phyloP scores from a whole-genome alignment of 2,329 filamentous ascomycete species.

The Fusarium devonianum region DNA sequence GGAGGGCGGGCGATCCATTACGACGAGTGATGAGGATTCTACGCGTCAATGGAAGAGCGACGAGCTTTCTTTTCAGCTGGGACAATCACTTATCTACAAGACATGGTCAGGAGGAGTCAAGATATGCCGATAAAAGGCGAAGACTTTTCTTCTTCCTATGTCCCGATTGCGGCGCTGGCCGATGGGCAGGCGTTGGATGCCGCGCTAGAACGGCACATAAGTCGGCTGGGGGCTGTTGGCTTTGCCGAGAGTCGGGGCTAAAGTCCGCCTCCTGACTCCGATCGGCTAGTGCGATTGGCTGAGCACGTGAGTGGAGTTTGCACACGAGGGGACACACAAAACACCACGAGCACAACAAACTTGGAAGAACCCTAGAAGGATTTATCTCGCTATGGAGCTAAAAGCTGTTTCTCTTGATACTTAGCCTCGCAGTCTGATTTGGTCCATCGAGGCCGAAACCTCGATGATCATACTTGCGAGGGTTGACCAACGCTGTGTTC shows the following conservation, averaged over 20 bases:
- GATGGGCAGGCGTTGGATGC: slow-evolving; percentile 7
- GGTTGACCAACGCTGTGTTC: slow-evolving; percentile 10
- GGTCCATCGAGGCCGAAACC: slow-evolving; percentile 5
- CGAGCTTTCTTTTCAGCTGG: slow-evolving; percentile 8
- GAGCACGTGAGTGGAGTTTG: slow-evolving; percentile 10
- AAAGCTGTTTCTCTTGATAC: slow-evolving; percentile 8
- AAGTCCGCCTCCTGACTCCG: slow-evolving; percentile 4
- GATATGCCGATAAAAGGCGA: slow-evolving; percentile 23
- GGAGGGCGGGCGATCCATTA: slow-evolving; percentile 48
- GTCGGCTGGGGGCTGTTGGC: slow-evolving; percentile 17
- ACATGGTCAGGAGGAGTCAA: slow-evolving; percentile 16
- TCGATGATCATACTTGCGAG: too few species aligned
- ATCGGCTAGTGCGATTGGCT: slow-evolving; percentile 10
- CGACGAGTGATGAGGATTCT: slow-evolving; percentile 14
- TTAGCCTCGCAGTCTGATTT: slow-evolving; percentile 9
- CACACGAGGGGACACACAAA: slow-evolving; percentile 8
- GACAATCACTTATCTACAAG: slow-evolving; percentile 23
- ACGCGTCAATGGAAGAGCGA: slow-evolving; percentile 11
- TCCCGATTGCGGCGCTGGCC: slow-evolving; percentile 40
- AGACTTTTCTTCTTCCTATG: slow-evolving; percentile 34
- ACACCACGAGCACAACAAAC: neutral
- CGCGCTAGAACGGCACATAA: slow-evolving; percentile 14
- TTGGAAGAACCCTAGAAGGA: slow-evolving; percentile 23
- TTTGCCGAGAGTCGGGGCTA: slow-evolving; percentile 35
- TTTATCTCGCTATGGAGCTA: slow-evolving; percentile 29